Conservation (phyloP, 2,329 filamentous ascomycete genomes). For the Aspergillus thermomutatus region DNA sequence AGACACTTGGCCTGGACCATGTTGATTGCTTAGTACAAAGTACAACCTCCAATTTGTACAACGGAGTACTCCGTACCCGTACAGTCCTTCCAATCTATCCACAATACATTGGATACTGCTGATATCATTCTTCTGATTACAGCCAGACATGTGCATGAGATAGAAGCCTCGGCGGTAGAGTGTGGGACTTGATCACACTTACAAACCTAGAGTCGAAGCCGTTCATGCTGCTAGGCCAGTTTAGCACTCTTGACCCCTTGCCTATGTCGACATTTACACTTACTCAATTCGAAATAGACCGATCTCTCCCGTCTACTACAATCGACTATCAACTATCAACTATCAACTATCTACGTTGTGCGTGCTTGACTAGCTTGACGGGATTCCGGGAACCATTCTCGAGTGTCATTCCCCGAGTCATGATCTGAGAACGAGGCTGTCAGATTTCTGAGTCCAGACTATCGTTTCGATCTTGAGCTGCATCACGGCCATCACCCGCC, state of each 20-base stretch:
- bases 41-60: background rate
- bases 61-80: too few relatives aligned
- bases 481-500: background rate
- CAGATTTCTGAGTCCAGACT: background rate
- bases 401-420: background rate
- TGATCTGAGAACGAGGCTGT: background rate
- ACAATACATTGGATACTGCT: background rate
- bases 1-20: background rate
- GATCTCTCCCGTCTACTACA: background rate
- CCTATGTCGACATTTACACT: too few relatives aligned
- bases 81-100: too few relatives aligned
- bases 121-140: background rate
- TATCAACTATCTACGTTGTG: background rate
- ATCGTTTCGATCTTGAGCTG: background rate
- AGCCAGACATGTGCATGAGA: background rate
- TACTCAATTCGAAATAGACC: too few relatives aligned
- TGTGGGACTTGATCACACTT: background rate
- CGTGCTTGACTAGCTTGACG: background rate
- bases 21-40: background rate
- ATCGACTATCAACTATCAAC: background rate
- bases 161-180: background rate
- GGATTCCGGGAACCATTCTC: background rate
- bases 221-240: background rate
- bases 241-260: background rate
- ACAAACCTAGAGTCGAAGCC: background rate